phyloP scores from a whole-genome alignment of 2,329 filamentous ascomycete genomes.

The Botryotinia narcissicola region DNA sequence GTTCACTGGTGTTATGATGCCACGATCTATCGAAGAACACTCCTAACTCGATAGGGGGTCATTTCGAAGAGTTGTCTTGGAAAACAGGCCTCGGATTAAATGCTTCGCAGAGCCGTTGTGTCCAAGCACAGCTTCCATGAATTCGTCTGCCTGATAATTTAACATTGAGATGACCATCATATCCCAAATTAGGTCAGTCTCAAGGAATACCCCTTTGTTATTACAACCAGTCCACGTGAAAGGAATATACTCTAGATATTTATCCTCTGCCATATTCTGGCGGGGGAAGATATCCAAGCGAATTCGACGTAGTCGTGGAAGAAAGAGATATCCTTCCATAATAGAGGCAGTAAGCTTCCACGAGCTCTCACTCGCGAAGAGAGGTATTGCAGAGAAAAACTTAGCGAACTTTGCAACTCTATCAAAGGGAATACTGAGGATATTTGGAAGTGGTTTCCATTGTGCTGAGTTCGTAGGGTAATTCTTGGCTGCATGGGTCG shows the following conservation, averaged over 20 bases:
- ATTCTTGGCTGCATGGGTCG: background rate
- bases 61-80: background rate
- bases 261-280: background rate
- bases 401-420: background rate
- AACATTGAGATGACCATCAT: constrained; percentile 11
- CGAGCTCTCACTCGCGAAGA: background rate
- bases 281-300: background rate
- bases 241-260: constrained; percentile 13
- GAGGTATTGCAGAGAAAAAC: constrained; percentile 4
- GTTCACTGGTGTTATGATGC: background rate
- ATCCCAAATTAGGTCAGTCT: background rate
- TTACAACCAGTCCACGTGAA: constrained; percentile 9
- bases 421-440: background rate
- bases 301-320: background rate
- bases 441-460: background rate
- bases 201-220: background rate
- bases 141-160: constrained; percentile 11
- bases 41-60: background rate
- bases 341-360: background rate
- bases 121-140: constrained; percentile 1
- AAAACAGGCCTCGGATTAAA: background rate
- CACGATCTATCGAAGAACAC: background rate
- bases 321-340: background rate
- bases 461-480: background rate
- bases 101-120: background rate